Base-by-base conservation (phyloP, 352 stramenopile species). In the Phytophthora chlamydospora region DNA sequence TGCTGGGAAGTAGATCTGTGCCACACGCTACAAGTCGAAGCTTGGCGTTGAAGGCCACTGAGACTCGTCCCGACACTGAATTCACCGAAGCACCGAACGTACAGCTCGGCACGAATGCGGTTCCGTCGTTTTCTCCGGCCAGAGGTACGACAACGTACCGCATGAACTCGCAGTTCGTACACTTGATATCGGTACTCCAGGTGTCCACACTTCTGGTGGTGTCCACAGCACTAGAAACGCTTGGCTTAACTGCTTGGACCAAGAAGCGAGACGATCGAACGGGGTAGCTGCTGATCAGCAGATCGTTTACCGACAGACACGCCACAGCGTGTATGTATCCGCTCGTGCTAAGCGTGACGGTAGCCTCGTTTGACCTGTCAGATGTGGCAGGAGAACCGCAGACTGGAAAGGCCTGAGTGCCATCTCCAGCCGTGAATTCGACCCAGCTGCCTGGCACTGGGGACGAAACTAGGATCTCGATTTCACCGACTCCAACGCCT, bases 251-350 rank as follows among this genome's bases (percentile, higher is more conserved):
- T 2, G 76, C 77, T 68, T 75, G 64, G 3, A 89, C 75, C n/a
- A 78, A 48, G 34, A 86, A 70, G 0, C 73, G 64, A 32, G 62
- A 24, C 1, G 80, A 89, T 3, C 80, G 68, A 0, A 70, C 68
- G 0, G 76, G 68, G 17, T 83, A 89, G 52, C 80, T 89, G 39
- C 63, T 85, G 7, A 83, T 58, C 10, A 80, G 53, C 5, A 66
- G 52, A 1, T 16, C 34, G 29, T 74, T 62, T 13, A 76, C 57
- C 8, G 56, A 35, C 3, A 88, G 34, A 59, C 80, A 90, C 6
- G 71, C 78, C 2, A 88, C 42, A 5, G 78, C 78, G 42, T 90
- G 78, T 9, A 90, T 56, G 50, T 90, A 90, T 1, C 78, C 74
- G 27, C 67, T 87, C 24, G 43, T 41, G 6, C 50, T 59, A 1